Percentiles rank a stretch among this genome's conserved stretches.
Conservation (phyloP, 1,139 yeast species). For the Nakaseomyces uthaithaninus region DNA sequence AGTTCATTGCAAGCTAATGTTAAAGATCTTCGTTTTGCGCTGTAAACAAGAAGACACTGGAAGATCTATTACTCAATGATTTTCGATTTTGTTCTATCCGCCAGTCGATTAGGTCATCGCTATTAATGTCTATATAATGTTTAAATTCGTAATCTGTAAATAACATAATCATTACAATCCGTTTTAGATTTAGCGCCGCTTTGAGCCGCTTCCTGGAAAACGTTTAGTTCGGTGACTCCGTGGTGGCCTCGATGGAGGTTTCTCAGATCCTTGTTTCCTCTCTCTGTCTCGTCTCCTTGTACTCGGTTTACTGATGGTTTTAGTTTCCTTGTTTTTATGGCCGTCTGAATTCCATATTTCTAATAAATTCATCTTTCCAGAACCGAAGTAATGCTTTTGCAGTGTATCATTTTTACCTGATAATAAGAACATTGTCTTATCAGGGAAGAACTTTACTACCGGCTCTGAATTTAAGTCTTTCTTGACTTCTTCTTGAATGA, state of each 20-base stretch:
- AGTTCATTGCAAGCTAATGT: too few species aligned
- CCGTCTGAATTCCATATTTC: not conserved
- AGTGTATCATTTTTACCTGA: slow-evolving; percentile 20
- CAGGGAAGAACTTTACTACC: slow-evolving; percentile 22
- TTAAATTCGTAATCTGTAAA: slow-evolving; percentile 5
- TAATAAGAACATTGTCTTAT: slow-evolving; percentile 20
- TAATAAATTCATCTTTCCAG: slow-evolving; percentile 4
- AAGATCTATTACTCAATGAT: too few species aligned
- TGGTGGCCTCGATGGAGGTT: not conserved
- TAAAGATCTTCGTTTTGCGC: too few species aligned
- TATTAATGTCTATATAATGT: slow-evolving; percentile 2
- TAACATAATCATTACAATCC: not conserved
- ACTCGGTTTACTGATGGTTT: not conserved
- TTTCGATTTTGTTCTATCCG: too few species aligned
- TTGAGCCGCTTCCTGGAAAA: not conserved
- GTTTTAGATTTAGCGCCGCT: not conserved
- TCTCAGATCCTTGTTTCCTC: not conserved
- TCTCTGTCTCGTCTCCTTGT: not conserved
- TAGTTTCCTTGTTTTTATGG: not conserved
- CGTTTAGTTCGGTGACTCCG: slow-evolving; percentile 1
- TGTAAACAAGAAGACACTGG: too few species aligned
- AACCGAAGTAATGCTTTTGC: slow-evolving; percentile 10
- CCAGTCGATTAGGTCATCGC: too few species aligned
- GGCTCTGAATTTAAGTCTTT: slow-evolving; percentile 13
- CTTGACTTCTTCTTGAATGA: slow-evolving; percentile 9